phyloP scores from a whole-genome alignment of 163 green algal species.

The Scenedesmus sp. region DNA sequence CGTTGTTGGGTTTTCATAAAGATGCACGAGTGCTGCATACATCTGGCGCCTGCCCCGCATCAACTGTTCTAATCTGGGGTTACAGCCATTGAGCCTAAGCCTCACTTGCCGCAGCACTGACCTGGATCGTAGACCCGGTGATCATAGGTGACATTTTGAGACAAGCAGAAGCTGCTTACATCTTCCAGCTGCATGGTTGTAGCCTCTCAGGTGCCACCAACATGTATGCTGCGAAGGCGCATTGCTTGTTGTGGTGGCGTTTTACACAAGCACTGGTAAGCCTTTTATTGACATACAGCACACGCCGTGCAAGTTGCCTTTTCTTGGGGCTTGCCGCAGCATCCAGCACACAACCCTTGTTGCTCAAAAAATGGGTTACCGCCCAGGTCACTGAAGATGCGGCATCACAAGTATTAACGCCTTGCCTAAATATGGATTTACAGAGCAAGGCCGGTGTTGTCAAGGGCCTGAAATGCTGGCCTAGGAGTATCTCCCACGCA shows the following conservation, averaged over 20 bases:
- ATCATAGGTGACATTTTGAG: constrained; percentile 41
- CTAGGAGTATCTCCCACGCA: not conserved
- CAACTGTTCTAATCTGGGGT: not conserved
- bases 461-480: not conserved
- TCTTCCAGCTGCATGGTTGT: not conserved
- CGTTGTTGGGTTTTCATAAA: not conserved
- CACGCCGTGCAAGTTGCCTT: not conserved
- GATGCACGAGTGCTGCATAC: not conserved
- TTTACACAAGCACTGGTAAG: not conserved
- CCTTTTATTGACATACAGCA: not conserved
- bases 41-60: no score
- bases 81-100: not conserved
- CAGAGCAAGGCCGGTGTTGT: no score
- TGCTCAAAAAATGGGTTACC: not conserved
- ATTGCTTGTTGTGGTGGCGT: not conserved
- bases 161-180: constrained; percentile 10
- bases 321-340: not conserved
- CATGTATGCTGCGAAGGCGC: not conserved
- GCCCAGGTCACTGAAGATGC: not conserved
- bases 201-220: not conserved
- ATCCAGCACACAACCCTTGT: constrained; percentile 8
- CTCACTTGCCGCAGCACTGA: not conserved
- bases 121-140: constrained; percentile 42
- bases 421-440: no score
- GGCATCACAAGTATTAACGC: not conserved